Percentiles rank a stretch among this genome's conserved stretches.
These are phyloP conservation scores for Malassezia caprae DNA, from an alignment of 1,284 basidiomycete genomes.

Conservation along the genomic window DNA sequence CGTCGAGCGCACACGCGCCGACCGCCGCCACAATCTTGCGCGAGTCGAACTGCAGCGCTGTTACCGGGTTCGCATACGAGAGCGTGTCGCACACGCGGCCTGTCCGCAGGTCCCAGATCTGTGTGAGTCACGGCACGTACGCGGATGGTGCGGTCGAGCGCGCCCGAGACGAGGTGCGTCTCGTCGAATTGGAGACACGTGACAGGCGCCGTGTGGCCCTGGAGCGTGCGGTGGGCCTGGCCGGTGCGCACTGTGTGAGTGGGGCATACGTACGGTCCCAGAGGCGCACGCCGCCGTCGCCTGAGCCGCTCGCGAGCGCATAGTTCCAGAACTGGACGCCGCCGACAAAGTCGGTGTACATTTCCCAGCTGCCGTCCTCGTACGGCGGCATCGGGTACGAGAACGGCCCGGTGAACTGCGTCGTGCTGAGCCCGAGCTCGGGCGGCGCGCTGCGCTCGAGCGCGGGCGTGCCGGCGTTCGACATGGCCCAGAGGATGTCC, in stretches of 20 bases:
- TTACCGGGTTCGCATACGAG: conserved; percentile 80
- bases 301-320: conserved; percentile 87
- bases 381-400: conserved; percentile 67
- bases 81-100: conserved; percentile 80
- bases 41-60: conserved; percentile 81
- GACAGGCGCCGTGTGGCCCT: conserved; percentile 86
- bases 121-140: conserved; percentile 2
- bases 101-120: conserved; percentile 79
- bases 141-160: conserved; percentile 70
- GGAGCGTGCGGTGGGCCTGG: conserved; percentile 82
- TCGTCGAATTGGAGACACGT: conserved; percentile 97
- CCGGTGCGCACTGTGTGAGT: conserved; percentile 67
- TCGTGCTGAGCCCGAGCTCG: conserved; percentile 20
- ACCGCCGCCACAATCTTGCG: conserved; percentile 87
- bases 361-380: conserved; percentile 78
- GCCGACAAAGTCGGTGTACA: conserved; percentile 95
- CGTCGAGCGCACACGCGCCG: conserved; percentile 85
- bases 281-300: conserved; percentile 93
- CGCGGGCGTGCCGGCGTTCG: conserved; percentile 58
- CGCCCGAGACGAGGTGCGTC: conserved; percentile 78
- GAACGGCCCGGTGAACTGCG: conserved; percentile 53
- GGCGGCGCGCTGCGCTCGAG: neutral
- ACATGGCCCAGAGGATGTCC: conserved; percentile 99
- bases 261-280: conserved; percentile 59
- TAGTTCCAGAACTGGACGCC: conserved; percentile 98